Percentiles rank a stretch among this genome's conserved stretches.
phyloP scores from a whole-genome alignment of 176 grass and related monocot genomes.

The Pharus latifolius region DNA sequence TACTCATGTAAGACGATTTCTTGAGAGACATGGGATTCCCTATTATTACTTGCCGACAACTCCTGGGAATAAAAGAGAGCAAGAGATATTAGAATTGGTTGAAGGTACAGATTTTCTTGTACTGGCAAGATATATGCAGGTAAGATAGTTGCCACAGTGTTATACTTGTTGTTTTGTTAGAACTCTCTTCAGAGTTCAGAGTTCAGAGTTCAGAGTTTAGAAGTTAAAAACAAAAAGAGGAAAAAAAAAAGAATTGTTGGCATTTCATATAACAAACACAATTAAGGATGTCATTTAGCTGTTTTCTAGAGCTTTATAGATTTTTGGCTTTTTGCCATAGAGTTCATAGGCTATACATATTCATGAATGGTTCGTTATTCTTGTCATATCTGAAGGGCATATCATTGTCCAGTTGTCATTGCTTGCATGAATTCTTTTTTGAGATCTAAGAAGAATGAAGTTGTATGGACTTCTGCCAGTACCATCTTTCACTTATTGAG shows the following conservation, averaged over 20 bases:
- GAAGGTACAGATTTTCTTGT: slow-evolving; percentile 77
- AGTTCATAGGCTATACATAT: neutral
- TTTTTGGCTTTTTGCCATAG: neutral
- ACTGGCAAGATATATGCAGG: slow-evolving; percentile 98
- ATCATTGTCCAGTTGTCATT: neutral
- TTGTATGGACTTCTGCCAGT: neutral
- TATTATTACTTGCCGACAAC: slow-evolving; percentile 73
- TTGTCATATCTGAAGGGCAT: neutral
- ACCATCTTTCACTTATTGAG: neutral
- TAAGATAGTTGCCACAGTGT: slow-evolving; percentile 3
- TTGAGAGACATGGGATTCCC: slow-evolving; percentile 75
- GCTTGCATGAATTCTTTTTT: neutral
- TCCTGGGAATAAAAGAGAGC: slow-evolving; percentile 57
- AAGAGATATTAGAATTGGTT: slow-evolving; percentile 73
- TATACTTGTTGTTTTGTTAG: neutral
- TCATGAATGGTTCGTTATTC: neutral
- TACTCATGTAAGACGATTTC: slow-evolving; percentile 73
- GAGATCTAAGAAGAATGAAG: neutral
- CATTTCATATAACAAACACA: neutral
- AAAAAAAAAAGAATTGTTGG: neutral
- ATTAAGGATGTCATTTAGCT: neutral
- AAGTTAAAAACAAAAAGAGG: neutral
- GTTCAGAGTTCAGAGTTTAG: neutral
- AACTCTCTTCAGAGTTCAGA: neutral
- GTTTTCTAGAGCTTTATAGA: neutral